These are phyloP conservation scores for Datura wrightii DNA, from an alignment of 257 asterid species.

Conservation along the genomic window DNA sequence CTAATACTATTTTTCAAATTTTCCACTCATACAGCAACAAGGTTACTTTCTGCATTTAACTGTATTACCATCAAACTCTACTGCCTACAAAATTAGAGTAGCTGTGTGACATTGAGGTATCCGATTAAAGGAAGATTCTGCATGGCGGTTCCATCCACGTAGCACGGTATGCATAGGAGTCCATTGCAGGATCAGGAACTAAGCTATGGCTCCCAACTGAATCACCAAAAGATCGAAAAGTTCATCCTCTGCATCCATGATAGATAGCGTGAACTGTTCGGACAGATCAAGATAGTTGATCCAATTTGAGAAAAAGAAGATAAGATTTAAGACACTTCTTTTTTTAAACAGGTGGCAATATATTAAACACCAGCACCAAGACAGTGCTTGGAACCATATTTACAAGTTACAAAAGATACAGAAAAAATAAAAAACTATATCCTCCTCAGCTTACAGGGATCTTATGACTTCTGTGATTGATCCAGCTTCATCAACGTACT, in stretches of 20 bases:
- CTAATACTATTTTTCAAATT: not conserved
- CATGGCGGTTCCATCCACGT: not conserved
- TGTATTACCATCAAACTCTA: not conserved
- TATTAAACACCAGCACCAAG: not conserved
- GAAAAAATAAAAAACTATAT: not conserved
- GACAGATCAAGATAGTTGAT: not conserved
- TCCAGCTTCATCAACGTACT: not conserved
- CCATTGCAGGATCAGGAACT: not conserved
- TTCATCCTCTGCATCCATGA: not conserved
- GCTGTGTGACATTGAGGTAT: not conserved
- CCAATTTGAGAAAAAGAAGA: not conserved
- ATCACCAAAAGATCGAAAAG: not conserved
- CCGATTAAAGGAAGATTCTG: not conserved
- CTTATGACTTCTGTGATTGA: slow-evolving; percentile 6
- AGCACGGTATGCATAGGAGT: not conserved
- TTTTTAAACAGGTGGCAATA: not conserved
- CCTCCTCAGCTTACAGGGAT: not conserved
- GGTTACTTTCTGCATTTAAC: not conserved
- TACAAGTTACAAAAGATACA: not conserved
- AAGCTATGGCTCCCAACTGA: not conserved
- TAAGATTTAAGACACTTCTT: not conserved
- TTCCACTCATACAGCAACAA: not conserved
- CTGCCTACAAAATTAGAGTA: not conserved
- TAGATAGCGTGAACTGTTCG: not conserved
- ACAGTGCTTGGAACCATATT: not conserved